Evolutionary conservation across 2,329 filamentous ascomycete species (phyloP).

Genomic region (Sporothrix pseudoabietina): DNA sequence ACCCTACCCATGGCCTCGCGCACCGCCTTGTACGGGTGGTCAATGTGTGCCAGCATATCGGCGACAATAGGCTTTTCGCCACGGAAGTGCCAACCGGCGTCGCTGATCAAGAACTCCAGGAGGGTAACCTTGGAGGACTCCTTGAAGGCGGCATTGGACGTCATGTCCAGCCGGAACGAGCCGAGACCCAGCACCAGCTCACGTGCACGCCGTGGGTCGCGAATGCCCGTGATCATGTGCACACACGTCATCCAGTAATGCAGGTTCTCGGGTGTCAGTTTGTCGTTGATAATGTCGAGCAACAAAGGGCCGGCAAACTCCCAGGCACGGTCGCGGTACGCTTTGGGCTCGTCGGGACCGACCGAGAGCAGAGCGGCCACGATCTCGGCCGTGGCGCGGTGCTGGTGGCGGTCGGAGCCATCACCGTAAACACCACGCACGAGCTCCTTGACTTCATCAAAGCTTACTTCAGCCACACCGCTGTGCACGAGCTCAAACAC

Average conservation of each 20-base stretch:
- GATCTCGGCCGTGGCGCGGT: constrained; percentile 93
- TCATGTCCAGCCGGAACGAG: constrained; percentile 88
- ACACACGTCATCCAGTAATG: constrained; percentile 94
- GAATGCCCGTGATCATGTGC: constrained; percentile 82
- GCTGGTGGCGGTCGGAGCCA: constrained; percentile 95
- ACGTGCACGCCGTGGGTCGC: constrained; percentile 84
- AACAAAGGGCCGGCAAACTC: constrained; percentile 87
- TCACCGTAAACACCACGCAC: constrained; percentile 79
- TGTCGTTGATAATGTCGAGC: constrained; percentile 82
- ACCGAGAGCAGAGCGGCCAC: constrained; percentile 81
- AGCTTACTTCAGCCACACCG: constrained; percentile 73
- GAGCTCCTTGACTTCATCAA: constrained; percentile 85
- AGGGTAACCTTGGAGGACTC: constrained; percentile 95
- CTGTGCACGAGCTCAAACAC: constrained; percentile 88
- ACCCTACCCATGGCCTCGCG: constrained; percentile 92
- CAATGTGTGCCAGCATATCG: constrained; percentile 86
- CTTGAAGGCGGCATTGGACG: constrained; percentile 96
- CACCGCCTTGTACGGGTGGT: constrained; percentile 97
- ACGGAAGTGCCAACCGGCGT: constrained; percentile 95
- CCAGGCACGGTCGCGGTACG: constrained; percentile 79
- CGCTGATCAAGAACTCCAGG: constrained; percentile 82
- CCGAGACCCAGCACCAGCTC: constrained; percentile 82
- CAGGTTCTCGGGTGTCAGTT: constrained; percentile 89
- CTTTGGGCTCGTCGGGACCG: constrained; percentile 73
- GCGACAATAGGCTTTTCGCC: constrained; percentile 83